Conservation (phyloP, 331 rosid genomes). For the Acacia pycnantha region DNA sequence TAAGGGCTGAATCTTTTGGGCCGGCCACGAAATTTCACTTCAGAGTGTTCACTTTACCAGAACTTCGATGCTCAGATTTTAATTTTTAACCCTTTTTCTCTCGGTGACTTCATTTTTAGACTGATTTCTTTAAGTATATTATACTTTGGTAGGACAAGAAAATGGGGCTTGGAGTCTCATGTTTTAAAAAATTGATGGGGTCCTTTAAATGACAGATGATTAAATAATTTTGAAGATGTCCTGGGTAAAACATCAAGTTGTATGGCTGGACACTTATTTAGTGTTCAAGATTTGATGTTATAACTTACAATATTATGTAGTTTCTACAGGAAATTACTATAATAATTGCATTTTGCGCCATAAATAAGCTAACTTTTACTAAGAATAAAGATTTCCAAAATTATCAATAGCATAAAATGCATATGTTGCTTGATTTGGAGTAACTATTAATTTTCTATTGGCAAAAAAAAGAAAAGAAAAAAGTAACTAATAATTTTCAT, state of each 20-base stretch:
- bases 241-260: neutral
- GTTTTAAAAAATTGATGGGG: neutral
- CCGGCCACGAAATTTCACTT: conserved; percentile 32
- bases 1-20: conserved; percentile 36
- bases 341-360: too few relatives aligned
- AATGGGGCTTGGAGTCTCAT: neutral
- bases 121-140: neutral
- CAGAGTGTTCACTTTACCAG: neutral
- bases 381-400: neutral
- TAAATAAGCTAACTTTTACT: too few relatives aligned
- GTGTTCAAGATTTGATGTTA: neutral
- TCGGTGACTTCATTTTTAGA: neutral
- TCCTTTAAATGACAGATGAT: neutral
- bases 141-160: neutral
- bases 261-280: neutral
- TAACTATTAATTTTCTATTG: too few relatives aligned
- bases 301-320: too few relatives aligned
- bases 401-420: neutral
- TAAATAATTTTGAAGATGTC: neutral
- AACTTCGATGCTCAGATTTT: conserved; percentile 12
- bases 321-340: too few relatives aligned
- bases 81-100: neutral
- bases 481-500: too few relatives aligned
- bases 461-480: too few relatives aligned
- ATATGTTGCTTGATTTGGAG: neutral